These are phyloP conservation scores for Vigna radiata DNA, from an alignment of 306 rosid species.

Conservation along the genomic window DNA sequence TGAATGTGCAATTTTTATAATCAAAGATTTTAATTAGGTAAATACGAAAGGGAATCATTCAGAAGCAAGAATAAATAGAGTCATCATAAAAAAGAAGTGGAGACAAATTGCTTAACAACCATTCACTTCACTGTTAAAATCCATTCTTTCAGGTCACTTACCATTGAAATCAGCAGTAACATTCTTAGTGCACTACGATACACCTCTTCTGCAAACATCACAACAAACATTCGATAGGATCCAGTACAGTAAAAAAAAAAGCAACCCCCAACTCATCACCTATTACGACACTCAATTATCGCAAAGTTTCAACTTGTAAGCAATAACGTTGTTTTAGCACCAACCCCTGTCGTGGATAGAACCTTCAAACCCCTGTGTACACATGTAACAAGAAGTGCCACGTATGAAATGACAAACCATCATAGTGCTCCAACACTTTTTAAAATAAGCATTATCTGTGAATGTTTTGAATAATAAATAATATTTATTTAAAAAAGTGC, in stretches of 20 bases:
- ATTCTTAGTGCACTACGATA: constrained; percentile 40
- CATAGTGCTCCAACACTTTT: no score
- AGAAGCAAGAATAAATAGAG: background rate
- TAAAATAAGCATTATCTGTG: no score
- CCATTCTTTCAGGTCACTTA: constrained; percentile 32
- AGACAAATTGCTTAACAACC: background rate
- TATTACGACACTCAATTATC: constrained; percentile 2
- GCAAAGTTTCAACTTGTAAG: constrained; percentile 3
- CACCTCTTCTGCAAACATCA: constrained; percentile 56
- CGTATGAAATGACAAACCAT: constrained; percentile 67
- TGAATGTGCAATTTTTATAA: constrained; percentile 8
- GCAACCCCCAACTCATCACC: background rate
- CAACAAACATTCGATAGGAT: constrained; percentile 14
- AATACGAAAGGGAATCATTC: constrained; percentile 16
- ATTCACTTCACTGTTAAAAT: background rate
- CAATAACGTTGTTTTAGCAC: constrained; percentile 51
- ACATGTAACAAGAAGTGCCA: constrained; percentile 98
- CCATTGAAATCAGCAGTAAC: constrained; percentile 47
- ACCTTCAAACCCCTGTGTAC: constrained; percentile 90
- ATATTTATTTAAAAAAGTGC: no score
- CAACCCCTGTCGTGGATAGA: constrained; percentile 92
- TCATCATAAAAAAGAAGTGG: constrained; percentile 3
- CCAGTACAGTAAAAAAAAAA: background rate
- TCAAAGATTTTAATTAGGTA: constrained; percentile 13
- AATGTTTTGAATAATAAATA: no score